These are phyloP conservation scores for Raffaelea deltoideospora DNA, from an alignment of 2,329 filamentous ascomycete species.

Conservation along the genomic window DNA sequence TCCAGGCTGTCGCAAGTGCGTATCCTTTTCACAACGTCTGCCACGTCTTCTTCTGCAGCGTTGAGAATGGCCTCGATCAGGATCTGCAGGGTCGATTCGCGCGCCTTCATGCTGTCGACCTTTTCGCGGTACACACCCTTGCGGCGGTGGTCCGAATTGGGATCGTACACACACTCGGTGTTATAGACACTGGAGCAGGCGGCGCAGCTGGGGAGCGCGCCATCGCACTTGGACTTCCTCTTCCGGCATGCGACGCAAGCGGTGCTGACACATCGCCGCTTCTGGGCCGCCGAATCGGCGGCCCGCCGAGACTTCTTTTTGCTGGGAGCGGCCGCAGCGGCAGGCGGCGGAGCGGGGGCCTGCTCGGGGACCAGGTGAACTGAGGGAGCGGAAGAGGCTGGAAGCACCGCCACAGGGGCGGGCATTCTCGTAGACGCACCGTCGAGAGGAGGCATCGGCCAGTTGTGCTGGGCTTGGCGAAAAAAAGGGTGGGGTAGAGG, in stretches of 20 bases:
- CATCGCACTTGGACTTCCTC: constrained; percentile 81
- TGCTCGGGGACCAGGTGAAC: too few relatives aligned
- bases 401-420: too few relatives aligned
- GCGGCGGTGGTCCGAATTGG: constrained; percentile 85
- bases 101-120: constrained; percentile 73
- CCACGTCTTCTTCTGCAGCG: constrained; percentile 73
- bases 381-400: too few relatives aligned
- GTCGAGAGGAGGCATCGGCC: too few relatives aligned
- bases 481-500: too few relatives aligned
- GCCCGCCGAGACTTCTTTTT: constrained; percentile 37
- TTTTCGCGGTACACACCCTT: constrained; percentile 97
- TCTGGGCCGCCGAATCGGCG: constrained; percentile 34
- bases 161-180: constrained; percentile 86
- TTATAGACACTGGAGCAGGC: constrained; percentile 92
- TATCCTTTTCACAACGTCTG: constrained; percentile 69
- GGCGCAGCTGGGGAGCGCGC: constrained; percentile 78
- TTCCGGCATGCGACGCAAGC: constrained; percentile 68
- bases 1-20: constrained; percentile 65
- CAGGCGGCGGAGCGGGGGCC: not conserved
- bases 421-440: too few relatives aligned
- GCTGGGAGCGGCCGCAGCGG: not conserved
- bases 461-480: too few relatives aligned
- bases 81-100: constrained; percentile 78
- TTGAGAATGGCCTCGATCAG: constrained; percentile 87
- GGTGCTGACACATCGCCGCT: constrained; percentile 69